Evolutionary conservation across 805 yeast species (phyloP).

Genomic region (Suhomyces faveliae): DNA sequence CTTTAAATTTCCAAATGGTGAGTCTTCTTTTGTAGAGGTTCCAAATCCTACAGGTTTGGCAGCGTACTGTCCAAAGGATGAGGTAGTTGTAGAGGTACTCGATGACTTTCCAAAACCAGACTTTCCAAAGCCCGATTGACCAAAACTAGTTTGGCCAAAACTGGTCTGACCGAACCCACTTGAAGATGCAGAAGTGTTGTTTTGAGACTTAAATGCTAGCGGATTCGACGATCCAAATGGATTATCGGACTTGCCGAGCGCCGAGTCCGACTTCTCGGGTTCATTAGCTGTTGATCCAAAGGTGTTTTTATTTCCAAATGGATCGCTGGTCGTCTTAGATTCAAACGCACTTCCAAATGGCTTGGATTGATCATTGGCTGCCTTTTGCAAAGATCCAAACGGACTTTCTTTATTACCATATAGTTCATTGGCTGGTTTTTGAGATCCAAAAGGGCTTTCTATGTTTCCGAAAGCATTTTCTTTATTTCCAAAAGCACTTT

Average conservation of each 20-base stretch:
- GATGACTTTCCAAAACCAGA: constrained; percentile 7
- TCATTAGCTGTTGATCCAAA: too few relatives aligned
- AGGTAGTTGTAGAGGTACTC: background rate
- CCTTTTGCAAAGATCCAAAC: background rate
- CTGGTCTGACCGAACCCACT: constrained; percentile 11
- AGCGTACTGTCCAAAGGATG: constrained; percentile 10
- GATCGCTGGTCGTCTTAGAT: too few relatives aligned
- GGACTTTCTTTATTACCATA: background rate
- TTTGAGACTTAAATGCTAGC: background rate
- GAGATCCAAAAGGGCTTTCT: background rate
- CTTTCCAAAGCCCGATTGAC: constrained; percentile 8
- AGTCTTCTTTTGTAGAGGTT: background rate
- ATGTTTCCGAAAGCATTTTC: too few relatives aligned
- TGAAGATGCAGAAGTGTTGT: background rate
- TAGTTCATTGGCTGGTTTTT: background rate
- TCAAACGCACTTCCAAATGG: too few relatives aligned
- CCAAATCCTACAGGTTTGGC: background rate
- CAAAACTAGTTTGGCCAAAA: constrained; percentile 18
- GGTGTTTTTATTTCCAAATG: background rate
- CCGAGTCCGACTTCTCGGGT: background rate
- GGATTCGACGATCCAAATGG: background rate
- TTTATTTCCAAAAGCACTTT: background rate
- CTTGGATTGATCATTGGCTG: background rate
- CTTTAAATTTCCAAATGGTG: constrained; percentile 5
- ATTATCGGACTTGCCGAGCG: background rate